Conservation (phyloP, 805 yeast species). For the Hanseniaspora lindneri region DNA sequence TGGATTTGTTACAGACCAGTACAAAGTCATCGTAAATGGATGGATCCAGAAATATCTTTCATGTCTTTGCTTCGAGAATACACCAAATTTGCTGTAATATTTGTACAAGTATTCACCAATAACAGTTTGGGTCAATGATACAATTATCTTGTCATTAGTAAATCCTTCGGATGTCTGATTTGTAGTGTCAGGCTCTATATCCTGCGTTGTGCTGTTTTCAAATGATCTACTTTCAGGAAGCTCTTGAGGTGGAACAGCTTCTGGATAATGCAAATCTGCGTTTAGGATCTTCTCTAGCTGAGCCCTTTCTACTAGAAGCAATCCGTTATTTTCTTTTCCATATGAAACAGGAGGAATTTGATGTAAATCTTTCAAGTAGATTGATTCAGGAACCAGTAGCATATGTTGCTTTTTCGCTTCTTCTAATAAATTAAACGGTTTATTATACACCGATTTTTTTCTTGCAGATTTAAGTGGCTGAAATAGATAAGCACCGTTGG, state of each 20-base stretch:
- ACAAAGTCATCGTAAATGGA: conserved; percentile 80
- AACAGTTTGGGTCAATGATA: conserved; percentile 81
- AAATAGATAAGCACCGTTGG: conserved; percentile 1
- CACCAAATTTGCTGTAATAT: conserved; percentile 63
- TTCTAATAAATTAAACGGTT: conserved; percentile 1
- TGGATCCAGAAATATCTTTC: conserved; percentile 93
- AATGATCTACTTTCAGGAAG: conserved; percentile 17
- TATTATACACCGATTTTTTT: conserved; percentile 5
- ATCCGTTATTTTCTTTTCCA: conserved; percentile 26
- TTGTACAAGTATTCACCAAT: conserved; percentile 85
- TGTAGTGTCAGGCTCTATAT: background rate
- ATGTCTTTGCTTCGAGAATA: conserved; percentile 67
- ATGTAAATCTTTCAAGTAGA: conserved; percentile 18
- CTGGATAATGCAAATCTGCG: too few relatives aligned
- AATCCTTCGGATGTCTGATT: conserved; percentile 1
- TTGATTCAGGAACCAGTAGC: conserved; percentile 14
- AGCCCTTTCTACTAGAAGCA: conserved; percentile 30
- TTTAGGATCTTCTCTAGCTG: conserved; percentile 21
- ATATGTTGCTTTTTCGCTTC: conserved; percentile 9
- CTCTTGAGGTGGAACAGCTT: too few relatives aligned
- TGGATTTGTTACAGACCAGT: conserved; percentile 81
- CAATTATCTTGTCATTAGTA: conserved; percentile 47
- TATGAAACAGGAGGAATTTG: conserved; percentile 17
- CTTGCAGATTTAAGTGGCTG: conserved; percentile 11
- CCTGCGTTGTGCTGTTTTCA: conserved; percentile 18